A percentile compares a stretch with the other conserved stretches of the same genome.
phyloP scores from a whole-genome alignment of 2,329 filamentous ascomycete genomes.

The Verticillium nubilum region DNA sequence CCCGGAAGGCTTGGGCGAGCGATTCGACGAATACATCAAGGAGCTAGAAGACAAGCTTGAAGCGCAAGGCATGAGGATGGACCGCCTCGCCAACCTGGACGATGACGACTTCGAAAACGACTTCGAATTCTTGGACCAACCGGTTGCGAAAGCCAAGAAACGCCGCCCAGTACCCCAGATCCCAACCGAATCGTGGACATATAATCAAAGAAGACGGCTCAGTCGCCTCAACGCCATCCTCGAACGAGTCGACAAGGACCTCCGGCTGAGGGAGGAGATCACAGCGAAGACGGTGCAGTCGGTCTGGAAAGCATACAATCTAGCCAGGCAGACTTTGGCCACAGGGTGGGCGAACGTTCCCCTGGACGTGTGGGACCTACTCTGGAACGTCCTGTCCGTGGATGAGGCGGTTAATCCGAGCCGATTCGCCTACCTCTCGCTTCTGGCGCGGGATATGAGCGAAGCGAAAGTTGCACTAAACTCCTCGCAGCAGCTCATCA shows the following conservation, averaged over 20 bases:
- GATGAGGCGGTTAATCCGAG: conserved; percentile 44
- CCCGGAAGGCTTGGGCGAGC: conserved; percentile 26
- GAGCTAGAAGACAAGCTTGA: conserved; percentile 19
- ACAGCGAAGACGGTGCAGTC: conserved; percentile 27
- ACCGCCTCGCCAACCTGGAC: conserved; percentile 7
- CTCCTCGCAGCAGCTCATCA: conserved; percentile 55
- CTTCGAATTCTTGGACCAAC: conserved; percentile 3
- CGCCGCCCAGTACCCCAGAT: conserved; percentile 24
- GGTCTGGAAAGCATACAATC: conserved; percentile 46
- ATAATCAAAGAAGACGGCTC: conserved; percentile 32
- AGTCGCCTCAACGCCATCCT: conserved; percentile 28
- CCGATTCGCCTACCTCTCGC: conserved; percentile 55
- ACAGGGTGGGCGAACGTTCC: conserved; percentile 51
- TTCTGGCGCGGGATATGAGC: conserved; percentile 61
- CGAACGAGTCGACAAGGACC: conserved; percentile 19
- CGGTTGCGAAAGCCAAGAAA: conserved; percentile 2
- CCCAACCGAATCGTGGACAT: conserved; percentile 27
- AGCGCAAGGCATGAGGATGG: conserved; percentile 7
- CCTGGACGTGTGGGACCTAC: conserved; percentile 51
- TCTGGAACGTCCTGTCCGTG: conserved; percentile 60
- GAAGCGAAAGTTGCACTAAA: conserved; percentile 50
- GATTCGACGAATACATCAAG: conserved; percentile 28
- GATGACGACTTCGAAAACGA: conserved; percentile 16
- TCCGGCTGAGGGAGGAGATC: conserved; percentile 16
- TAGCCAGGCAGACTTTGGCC: conserved; percentile 36